Conservation (phyloP, 2,329 filamentous ascomycete species). For the Ophidiomyces ophidiicola region DNA sequence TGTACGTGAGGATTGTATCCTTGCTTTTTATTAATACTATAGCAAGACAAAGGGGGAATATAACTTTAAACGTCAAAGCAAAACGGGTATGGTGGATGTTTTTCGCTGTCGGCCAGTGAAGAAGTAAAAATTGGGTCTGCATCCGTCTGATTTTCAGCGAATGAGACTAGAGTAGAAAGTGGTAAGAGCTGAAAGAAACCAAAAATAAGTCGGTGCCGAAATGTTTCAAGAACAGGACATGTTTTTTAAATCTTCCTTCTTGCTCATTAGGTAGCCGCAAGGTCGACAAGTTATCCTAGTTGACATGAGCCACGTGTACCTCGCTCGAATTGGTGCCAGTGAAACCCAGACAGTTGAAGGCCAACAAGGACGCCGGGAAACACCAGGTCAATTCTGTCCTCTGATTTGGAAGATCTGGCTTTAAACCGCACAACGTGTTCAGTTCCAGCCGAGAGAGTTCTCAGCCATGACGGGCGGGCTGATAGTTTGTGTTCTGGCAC, state of each 20-base stretch:
- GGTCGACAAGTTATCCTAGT: background rate
- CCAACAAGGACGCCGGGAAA: background rate
- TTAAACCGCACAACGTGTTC: slow-evolving; percentile 26
- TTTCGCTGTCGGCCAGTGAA: slow-evolving; percentile 6
- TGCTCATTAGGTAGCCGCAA: slow-evolving; percentile 4
- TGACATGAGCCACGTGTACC: background rate
- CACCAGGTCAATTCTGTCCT: background rate
- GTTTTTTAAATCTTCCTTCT: background rate
- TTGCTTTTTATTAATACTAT: background rate
- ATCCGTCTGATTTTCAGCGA: background rate
- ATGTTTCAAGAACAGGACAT: background rate
- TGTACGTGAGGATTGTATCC: background rate
- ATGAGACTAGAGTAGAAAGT: background rate
- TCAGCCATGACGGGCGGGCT: slow-evolving; percentile 83
- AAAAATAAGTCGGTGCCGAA: background rate
- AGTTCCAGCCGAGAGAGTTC: slow-evolving; percentile 95
- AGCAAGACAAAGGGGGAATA: background rate
- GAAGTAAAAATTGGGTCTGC: background rate
- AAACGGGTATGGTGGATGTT: background rate
- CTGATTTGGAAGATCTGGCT: background rate
- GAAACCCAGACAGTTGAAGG: background rate
- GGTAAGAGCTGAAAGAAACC: background rate
- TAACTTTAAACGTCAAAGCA: slow-evolving; percentile 1
- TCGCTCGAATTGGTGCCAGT: too few species aligned
- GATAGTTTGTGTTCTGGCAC: slow-evolving; percentile 58